phyloP scores from a whole-genome alignment of 495 filamentous ascomycete species.

The Bacidia gigantensis region DNA sequence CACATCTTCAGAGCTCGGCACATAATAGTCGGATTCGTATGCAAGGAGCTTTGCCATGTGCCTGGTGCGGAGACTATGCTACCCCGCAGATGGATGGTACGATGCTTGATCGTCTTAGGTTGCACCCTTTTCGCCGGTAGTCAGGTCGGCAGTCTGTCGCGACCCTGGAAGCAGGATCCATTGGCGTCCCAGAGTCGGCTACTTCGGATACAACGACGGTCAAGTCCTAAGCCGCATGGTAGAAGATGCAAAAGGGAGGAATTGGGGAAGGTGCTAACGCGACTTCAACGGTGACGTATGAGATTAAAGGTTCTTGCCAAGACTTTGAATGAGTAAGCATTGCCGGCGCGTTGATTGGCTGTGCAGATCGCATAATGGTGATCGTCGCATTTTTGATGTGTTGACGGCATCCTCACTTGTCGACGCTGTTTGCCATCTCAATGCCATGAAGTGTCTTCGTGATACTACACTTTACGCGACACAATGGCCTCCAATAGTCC shows the following conservation, averaged over 20 bases:
- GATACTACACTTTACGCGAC: background rate
- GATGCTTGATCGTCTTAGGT: background rate
- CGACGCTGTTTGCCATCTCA: background rate
- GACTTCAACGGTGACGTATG: background rate
- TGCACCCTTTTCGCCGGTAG: background rate
- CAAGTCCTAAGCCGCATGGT: too few relatives aligned
- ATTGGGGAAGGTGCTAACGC: too few relatives aligned
- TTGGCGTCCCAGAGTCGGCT: background rate
- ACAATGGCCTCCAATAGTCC: constrained; percentile 12
- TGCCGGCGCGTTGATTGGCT: background rate
- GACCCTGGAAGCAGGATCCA: background rate
- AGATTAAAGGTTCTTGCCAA: background rate
- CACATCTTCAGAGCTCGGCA: background rate
- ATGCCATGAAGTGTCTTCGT: background rate
- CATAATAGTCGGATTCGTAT: background rate
- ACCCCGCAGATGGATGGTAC: background rate
- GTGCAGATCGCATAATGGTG: background rate
- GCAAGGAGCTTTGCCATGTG: background rate
- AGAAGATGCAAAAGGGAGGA: too few relatives aligned
- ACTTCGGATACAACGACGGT: too few relatives aligned
- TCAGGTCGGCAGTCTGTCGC: background rate
- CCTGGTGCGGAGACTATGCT: background rate
- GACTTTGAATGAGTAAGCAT: background rate
- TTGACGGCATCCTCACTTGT: background rate
- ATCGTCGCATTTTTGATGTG: background rate